These are phyloP conservation scores for Trifolium pratense DNA, from an alignment of 306 rosid species.

Conservation along the genomic window DNA sequence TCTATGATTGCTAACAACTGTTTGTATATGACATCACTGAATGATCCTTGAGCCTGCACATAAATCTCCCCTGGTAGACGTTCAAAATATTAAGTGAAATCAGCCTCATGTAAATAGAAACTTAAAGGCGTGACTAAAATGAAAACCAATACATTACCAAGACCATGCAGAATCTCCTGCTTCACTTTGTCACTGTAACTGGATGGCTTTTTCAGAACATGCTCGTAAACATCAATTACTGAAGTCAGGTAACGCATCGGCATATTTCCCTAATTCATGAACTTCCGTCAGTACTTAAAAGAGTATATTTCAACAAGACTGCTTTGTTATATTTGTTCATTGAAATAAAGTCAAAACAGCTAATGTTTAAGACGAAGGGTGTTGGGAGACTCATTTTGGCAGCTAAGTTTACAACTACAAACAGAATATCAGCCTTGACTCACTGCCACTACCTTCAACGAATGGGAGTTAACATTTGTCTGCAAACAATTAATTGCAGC, in stretches of 20 bases:
- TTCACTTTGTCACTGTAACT: constrained; percentile 77
- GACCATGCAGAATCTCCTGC: constrained; percentile 92
- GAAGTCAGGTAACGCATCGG: constrained; percentile 83
- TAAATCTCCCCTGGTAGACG: constrained; percentile 78
- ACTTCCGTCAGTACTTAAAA: constrained; percentile 46
- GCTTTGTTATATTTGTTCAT: constrained; percentile 35
- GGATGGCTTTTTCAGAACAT: constrained; percentile 71
- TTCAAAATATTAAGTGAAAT: constrained; percentile 40
- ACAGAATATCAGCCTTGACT: constrained; percentile 32
- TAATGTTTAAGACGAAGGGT: constrained; percentile 15
- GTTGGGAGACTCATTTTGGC: constrained; percentile 24
- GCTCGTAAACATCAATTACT: constrained; percentile 79
- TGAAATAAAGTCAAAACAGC: constrained; percentile 32
- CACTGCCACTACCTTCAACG: constrained; percentile 70
- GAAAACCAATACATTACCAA: constrained; percentile 70
- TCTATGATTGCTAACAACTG: constrained; percentile 68
- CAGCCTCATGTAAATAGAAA: constrained; percentile 36
- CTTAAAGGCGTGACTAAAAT: constrained; percentile 17
- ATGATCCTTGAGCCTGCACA: constrained; percentile 83
- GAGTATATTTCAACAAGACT: constrained; percentile 36
- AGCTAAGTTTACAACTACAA: constrained; percentile 33
- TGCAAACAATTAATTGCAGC: constrained; percentile 93
- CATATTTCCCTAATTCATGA: constrained; percentile 76
- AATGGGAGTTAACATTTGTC: constrained; percentile 84
- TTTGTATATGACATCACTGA: constrained; percentile 69